Base-by-base conservation (phyloP, 2,329 filamentous ascomycete genomes). In the Cercospora berteroae region DNA sequence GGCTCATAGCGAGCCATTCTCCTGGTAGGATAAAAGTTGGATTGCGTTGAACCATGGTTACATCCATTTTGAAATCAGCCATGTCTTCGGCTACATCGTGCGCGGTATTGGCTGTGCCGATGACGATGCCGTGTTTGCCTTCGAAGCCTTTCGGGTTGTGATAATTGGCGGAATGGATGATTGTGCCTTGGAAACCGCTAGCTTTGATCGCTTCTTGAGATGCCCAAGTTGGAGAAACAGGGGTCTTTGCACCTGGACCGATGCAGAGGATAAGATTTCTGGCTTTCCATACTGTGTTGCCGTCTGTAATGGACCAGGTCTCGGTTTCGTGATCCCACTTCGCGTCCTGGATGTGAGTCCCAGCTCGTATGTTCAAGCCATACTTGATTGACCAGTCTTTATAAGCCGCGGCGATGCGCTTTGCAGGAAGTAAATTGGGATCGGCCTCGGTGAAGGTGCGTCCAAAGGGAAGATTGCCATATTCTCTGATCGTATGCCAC, bases 21-120 rank as follows among this genome's bases (percentile, higher is more conserved):
- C 71, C 74, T 3, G 80, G 79, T 9, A 79, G 66, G n/a, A 79
- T 73, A 73, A 77, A 80, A 29, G 83, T 84, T 8, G 74, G 77
- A 56, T 74, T 77, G 31, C 83, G 79, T 68, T 84, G 83, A 0
- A 84, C 72, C 70, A 84, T 81, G 12, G 82, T 84, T 13, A 80
- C 78, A 31, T 79, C 76, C 60, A 80, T 69, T 4, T 79, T 79
- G 6, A 79, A 79, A 23, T 80, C 77, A 42, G 79, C 76, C 77
- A 83, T 83, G 72, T 84, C 81, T 71, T 83, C 79, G 2, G 82
- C 81, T 25, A 84, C 79, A 70, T 84, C 82, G 73, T 84, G 82
- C 1, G 79, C 82, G 0, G 82, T 83, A 69, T 84, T 84, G 60
- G 80, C 83, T 18, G 79, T 80, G 27, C 83, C 83, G 16, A 85